Conservation (phyloP, 148 eudicot species). For the Fagopyrum esculentum region DNA sequence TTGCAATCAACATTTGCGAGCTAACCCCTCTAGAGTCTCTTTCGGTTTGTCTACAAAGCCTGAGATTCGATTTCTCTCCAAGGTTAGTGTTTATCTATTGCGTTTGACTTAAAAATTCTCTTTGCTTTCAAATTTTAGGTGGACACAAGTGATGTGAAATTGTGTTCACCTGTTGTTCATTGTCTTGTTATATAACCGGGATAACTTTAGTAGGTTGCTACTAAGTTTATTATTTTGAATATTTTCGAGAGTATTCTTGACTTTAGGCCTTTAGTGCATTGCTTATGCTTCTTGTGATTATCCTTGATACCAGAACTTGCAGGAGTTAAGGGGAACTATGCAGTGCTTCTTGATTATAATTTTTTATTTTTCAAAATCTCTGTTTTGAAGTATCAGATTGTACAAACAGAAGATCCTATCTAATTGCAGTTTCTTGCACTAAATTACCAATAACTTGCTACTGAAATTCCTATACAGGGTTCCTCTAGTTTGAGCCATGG, state of each 20-base stretch:
- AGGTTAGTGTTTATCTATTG: constrained; percentile 3
- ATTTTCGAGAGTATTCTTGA: neutral
- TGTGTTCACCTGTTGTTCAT: neutral
- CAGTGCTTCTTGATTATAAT: neutral
- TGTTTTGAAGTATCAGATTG: neutral
- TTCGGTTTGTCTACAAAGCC: constrained; percentile 7
- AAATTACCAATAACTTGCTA: neutral
- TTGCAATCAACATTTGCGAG: neutral
- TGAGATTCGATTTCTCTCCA: constrained; percentile 8
- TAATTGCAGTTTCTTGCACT: neutral
- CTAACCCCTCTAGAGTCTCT: constrained; percentile 12
- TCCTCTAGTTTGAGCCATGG: constrained; percentile 30
- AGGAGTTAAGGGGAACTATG: neutral
- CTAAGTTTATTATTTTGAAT: neutral
- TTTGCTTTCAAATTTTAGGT: neutral
- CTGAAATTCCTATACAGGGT: constrained; percentile 14
- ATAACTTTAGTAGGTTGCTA: neutral
- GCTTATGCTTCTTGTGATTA: neutral
- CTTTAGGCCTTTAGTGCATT: neutral
- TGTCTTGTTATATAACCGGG: neutral
- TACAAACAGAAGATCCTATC: neutral
- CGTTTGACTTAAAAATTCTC: neutral
- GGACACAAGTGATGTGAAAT: neutral
- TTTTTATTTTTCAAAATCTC: neutral
- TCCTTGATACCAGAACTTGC: neutral